A percentile compares a stretch with the other conserved stretches of the same genome.
Conservation (phyloP, 306 rosid species). For the Begonia fuchsioides region DNA sequence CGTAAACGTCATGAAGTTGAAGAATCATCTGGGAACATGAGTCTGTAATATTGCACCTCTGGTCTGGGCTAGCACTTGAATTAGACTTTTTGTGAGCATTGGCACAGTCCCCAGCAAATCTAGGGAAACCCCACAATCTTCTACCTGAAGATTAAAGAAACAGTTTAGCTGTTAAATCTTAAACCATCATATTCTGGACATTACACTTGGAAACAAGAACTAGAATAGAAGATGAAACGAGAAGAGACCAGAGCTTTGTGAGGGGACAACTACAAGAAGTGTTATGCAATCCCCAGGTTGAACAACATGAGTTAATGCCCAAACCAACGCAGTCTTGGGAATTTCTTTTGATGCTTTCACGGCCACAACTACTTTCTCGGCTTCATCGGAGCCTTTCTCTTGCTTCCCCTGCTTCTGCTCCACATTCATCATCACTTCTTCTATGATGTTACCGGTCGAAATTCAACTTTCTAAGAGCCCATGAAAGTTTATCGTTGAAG, state of each 20-base stretch:
- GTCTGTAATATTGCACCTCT: constrained; percentile 60
- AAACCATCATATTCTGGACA: too few relatives aligned
- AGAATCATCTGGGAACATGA: constrained; percentile 91
- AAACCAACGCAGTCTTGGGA: constrained; percentile 83
- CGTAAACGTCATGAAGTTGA: constrained; percentile 82
- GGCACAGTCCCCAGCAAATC: constrained; percentile 88
- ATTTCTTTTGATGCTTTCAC: constrained; percentile 91
- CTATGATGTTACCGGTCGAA: constrained; percentile 5
- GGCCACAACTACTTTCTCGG: constrained; percentile 86
- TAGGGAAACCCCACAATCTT: constrained; percentile 74
- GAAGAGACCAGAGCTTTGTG: constrained; percentile 59
- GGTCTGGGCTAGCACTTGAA: constrained; percentile 50
- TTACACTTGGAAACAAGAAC: too few relatives aligned
- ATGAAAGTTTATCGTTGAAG: constrained; percentile 12
- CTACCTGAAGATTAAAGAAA: constrained; percentile 32
- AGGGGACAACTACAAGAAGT: constrained; percentile 81
- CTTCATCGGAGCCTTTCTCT: constrained; percentile 62
- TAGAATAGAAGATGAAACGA: too few relatives aligned
- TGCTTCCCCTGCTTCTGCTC: constrained; percentile 64
- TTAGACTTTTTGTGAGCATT: constrained; percentile 40
- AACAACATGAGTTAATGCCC: constrained; percentile 98
- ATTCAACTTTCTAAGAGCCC: constrained; percentile 22
- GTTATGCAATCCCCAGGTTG: constrained; percentile 96
- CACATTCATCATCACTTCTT: constrained; percentile 34
- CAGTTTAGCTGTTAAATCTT: not conserved